Base-by-base conservation (phyloP, 2,329 filamentous ascomycete species). In the Cladophialophora bantiana region DNA sequence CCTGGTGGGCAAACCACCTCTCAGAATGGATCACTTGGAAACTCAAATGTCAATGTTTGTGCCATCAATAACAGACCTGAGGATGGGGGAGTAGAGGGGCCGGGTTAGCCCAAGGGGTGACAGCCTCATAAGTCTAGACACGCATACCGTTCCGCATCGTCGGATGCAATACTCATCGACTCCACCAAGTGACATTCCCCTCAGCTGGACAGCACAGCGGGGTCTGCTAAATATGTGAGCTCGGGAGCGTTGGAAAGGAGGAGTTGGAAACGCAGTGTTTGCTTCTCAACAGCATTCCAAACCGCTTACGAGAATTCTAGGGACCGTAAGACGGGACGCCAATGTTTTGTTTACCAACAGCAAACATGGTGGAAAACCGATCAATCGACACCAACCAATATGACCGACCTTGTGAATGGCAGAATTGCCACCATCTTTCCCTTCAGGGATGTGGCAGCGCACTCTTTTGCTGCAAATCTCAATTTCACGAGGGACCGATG, bases 81-180 rank as follows among this genome's bases (percentile, higher is more conserved):
- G 54, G 34, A 54, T 6, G 35, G 45, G 12, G 35, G 32, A 31
- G 15, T 34, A 18, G 42, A 36, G 31, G 31, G 52, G 31, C 18
- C 58, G 13, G 34, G 7, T 45, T 34, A 57, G 45, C 31, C 54
- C 64, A 42, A 62, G 64, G 50, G 15, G 26, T 57, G 64, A 62
- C 58, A 60, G 63, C 48, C 26, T 48, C 34, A 53, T 35, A 13
- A 40, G 31, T 32, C 52, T 42, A 40, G 63, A 40, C 48, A 38
- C 40, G 52, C 52, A 54, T 58, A 53, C 50, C 52, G 18, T 62
- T 50, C 53, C 58, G 32, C 15, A 48, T 18, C 18, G 57, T 52
- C 40, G 26, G 58, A 40, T 4, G 26, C 7, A 52, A 10, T 18
- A 32, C 35, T 26, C 26, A 26, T 26, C 9, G 20, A 12, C 50